Conservation (phyloP, 768 basidiomycete species). For the Lyophyllum atratum region DNA sequence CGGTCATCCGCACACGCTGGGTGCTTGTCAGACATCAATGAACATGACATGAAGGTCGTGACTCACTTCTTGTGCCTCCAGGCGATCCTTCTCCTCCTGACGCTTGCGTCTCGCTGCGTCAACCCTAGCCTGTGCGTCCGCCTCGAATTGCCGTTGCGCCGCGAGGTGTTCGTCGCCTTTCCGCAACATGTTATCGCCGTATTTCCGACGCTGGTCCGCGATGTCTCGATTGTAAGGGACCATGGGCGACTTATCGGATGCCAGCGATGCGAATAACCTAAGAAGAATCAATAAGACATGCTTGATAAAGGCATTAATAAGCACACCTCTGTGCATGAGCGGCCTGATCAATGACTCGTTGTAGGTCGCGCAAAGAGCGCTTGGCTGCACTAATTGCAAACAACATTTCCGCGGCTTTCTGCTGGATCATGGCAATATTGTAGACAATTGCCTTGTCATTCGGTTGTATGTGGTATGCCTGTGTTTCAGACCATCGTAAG, state of each 20-base stretch:
- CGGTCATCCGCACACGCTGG: conserved; percentile 64
- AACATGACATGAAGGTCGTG: background rate
- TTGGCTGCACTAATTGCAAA: conserved; percentile 73
- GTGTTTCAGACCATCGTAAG: conserved; percentile 1
- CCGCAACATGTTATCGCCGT: conserved; percentile 84
- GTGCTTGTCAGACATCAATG: conserved; percentile 1
- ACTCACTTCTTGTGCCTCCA: conserved; percentile 67
- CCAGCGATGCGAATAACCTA: conserved; percentile 85
- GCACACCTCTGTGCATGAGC: conserved; percentile 83
- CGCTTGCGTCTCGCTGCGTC: conserved; percentile 77
- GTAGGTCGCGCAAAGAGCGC: conserved; percentile 79
- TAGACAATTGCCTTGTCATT: conserved; percentile 89
- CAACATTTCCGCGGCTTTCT: conserved; percentile 92
- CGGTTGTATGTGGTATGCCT: conserved; percentile 87
- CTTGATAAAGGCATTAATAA: background rate
- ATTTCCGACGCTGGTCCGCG: conserved; percentile 87
- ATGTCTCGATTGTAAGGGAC: conserved; percentile 87
- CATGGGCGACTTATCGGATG: conserved; percentile 63
- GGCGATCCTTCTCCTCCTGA: conserved; percentile 74
- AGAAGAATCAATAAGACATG: conserved; percentile 1
- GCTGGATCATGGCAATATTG: conserved; percentile 98
- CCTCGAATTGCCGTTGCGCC: conserved; percentile 71
- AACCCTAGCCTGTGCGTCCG: conserved; percentile 68
- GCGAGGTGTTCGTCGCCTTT: conserved; percentile 79
- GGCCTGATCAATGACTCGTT: conserved; percentile 78